phyloP scores from a whole-genome alignment of 2,329 filamentous ascomycete species.

The Boeremia lycopersici region DNA sequence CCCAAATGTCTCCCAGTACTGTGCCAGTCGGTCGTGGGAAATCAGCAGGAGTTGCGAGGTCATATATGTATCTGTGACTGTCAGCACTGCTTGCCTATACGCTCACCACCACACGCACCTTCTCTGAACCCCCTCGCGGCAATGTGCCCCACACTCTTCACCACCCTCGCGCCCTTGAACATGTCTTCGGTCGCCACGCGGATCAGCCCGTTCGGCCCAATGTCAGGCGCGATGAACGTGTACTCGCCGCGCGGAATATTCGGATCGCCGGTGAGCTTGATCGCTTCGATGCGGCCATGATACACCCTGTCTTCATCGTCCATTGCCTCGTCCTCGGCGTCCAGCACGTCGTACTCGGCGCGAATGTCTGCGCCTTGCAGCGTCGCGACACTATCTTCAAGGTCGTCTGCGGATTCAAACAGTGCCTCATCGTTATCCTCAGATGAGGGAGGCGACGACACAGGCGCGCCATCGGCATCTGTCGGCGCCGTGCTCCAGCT shows the following conservation, averaged over 20 bases:
- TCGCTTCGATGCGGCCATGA: constrained; percentile 74
- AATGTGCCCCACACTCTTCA: constrained; percentile 77
- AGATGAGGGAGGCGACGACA: constrained; percentile 1
- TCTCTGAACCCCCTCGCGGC: constrained; percentile 72
- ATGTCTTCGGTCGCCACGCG: constrained; percentile 67
- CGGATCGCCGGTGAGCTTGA: constrained; percentile 90
- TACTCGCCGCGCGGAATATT: constrained; percentile 88
- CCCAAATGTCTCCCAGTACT: constrained; percentile 73
- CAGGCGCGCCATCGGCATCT: neutral
- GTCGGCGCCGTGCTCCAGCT: constrained; percentile 43
- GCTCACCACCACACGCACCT: constrained; percentile 60
- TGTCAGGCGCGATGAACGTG: constrained; percentile 79
- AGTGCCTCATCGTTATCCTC: constrained; percentile 9
- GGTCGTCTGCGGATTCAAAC: constrained; percentile 21
- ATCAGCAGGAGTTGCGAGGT: constrained; percentile 78
- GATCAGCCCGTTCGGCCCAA: constrained; percentile 70
- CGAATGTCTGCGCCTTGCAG: constrained; percentile 22
- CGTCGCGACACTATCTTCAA: constrained; percentile 51
- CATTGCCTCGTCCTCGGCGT: neutral
- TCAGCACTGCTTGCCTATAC: neutral
- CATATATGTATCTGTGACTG: constrained; percentile 70
- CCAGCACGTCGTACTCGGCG: neutral
- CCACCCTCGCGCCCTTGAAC: constrained; percentile 76
- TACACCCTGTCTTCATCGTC: constrained; percentile 52
- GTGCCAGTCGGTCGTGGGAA: constrained; percentile 76